Conservation (phyloP, 345 rosid genomes). For the Brassica juncea region DNA sequence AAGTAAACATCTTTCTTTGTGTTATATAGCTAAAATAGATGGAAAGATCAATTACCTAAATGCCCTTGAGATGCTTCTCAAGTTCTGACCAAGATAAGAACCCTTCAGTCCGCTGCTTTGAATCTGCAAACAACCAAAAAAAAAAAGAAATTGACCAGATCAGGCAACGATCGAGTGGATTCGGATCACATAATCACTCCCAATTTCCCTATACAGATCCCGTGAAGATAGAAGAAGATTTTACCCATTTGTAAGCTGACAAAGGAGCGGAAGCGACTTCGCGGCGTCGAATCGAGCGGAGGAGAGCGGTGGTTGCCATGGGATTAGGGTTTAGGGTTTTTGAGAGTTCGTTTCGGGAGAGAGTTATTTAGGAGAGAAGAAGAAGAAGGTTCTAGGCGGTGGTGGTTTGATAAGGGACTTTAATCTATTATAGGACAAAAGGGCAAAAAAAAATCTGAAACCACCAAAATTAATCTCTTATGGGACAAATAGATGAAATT, state of each 20-base stretch:
- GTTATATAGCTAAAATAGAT: background rate
- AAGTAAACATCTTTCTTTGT: background rate
- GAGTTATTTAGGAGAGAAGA: too few species aligned
- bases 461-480: too few species aligned
- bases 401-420: background rate
- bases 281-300: constrained; percentile 74
- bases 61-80: constrained; percentile 60
- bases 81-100: constrained; percentile 47
- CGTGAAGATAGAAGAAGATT: background rate
- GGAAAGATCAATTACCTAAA: constrained; percentile 63
- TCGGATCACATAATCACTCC: background rate
- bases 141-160: background rate
- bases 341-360: background rate
- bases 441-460: too few species aligned
- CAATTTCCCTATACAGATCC: background rate
- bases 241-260: constrained; percentile 61
- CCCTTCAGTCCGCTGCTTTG: constrained; percentile 45
- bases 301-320: constrained; percentile 68
- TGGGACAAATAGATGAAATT: too few species aligned
- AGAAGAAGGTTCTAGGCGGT: constrained; percentile 39
- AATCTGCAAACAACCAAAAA: constrained; percentile 55
- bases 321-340: background rate
- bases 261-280: constrained; percentile 58
- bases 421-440: too few species aligned
- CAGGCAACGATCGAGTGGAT: background rate